Base-by-base conservation (phyloP, 345 rosid species). In the Pistacia integerrima region DNA sequence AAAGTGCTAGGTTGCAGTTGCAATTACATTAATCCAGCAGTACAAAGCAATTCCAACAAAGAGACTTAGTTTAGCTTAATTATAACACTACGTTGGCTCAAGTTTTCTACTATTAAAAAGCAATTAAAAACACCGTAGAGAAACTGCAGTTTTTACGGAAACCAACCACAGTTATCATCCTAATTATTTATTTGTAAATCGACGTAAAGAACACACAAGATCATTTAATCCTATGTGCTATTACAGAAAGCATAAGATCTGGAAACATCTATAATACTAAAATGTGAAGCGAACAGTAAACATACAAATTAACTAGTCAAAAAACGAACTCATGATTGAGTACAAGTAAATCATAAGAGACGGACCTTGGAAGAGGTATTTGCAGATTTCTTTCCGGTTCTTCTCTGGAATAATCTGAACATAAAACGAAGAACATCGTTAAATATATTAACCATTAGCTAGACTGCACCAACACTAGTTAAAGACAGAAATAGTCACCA, bases 301-400 rank as follows among this genome's bases (percentile, higher is more conserved):
- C 22, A 4, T 8, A 5, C 14, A 59, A 67, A 14, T 4, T 17
- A 30, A 30, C 33, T 1, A 30, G 33, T 30, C 22, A 74, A 41
- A 44, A 20, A n/a, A 11, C 18, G 5, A 49, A 14, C 22, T 11
- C 11, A 11, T 48, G 16, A 62, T 9, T 73, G 41, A 5, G 12
- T 0, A 41, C 18, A 54, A 13, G 0, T 8, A 78, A 17, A 72
- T 12, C 10, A 8, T 7, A 73, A 68, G 9, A 28, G 2, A 62
- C 71, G 58, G 77, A 88, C 89, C 91, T 86, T 86, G 86, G 76
- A 88, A 88, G 25, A 88, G 83, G 80, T 84, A 88, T 12, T 88
- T 88, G 84, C 83, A 83, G 82, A 88, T 88, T 64, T 86, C 89
- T 51, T 69, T 75, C 17, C 78, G 72, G 66, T 67, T 75, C 78